Conservation (phyloP, 2,329 filamentous ascomycete genomes). For the Dactylellina cionopaga region DNA sequence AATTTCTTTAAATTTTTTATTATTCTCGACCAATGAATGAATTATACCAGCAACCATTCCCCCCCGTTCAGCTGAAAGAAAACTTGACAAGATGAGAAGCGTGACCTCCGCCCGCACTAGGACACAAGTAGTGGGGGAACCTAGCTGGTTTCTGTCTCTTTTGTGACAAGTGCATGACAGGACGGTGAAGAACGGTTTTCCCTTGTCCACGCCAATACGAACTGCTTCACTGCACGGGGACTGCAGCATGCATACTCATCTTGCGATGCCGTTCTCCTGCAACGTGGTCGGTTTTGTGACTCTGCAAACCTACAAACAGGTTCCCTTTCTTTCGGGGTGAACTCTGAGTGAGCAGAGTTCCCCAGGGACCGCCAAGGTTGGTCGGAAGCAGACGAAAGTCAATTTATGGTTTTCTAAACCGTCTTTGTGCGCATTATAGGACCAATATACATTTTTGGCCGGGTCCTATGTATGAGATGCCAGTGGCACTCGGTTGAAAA, state of each 20-base stretch:
- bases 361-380: not conserved
- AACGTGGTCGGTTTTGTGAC: not conserved
- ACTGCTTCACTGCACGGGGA: not conserved
- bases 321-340: not conserved
- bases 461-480: conserved; percentile 6
- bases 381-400: conserved; percentile 16
- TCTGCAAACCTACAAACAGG: no score
- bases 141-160: conserved; percentile 9
- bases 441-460: conserved; percentile 31
- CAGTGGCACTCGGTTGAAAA: conserved; percentile 22
- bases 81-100: not conserved
- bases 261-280: not conserved
- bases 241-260: not conserved
- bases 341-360: conserved; percentile 16
- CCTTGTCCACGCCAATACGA: conserved; percentile 13
- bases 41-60: conserved; percentile 2
- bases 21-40: not conserved
- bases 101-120: conserved; percentile 12
- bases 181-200: conserved; percentile 7
- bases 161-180: conserved; percentile 20
- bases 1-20: conserved; percentile 12
- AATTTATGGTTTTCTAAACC: conserved; percentile 20
- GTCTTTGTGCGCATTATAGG: no score
- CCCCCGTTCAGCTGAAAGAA: conserved; percentile 30
- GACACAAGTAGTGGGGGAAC: not conserved